phyloP scores from a whole-genome alignment of 192 early-diverging fungal genomes.

The Coemansia sp. region DNA sequence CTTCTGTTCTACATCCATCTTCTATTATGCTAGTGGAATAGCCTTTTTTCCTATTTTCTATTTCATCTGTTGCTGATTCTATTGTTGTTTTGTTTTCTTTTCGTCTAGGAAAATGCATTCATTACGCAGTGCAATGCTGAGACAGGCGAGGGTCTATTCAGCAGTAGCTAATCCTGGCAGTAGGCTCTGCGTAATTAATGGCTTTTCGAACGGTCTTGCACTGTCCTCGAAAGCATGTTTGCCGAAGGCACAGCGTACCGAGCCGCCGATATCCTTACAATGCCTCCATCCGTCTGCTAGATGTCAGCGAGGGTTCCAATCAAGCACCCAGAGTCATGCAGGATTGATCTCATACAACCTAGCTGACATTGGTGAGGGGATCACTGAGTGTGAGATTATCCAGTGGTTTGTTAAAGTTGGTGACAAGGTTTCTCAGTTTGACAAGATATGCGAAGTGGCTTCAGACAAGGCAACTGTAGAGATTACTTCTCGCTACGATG shows the following conservation, averaged over 20 bases:
- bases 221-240: background rate
- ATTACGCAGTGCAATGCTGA: background rate
- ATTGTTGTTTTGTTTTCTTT: background rate
- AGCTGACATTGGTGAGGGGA: conserved; percentile 98
- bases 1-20: background rate
- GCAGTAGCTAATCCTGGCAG: background rate
- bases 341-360: conserved; percentile 76
- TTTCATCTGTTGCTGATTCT: background rate
- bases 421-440: conserved; percentile 85
- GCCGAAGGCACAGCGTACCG: background rate
- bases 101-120: background rate
- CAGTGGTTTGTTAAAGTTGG: conserved; percentile 98
- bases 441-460: conserved; percentile 95
- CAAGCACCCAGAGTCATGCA: conserved; percentile 26
- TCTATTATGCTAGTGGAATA: no score
- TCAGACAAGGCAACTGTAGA: conserved; percentile 99
- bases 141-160: background rate
- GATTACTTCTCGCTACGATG: conserved; percentile 95
- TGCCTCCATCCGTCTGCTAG: background rate
- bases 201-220: background rate
- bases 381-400: conserved; percentile 95
- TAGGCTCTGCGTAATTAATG: background rate
- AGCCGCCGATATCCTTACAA: background rate
- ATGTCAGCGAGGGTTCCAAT: conserved; percentile 52
- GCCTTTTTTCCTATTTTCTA: background rate